These are phyloP conservation scores for Citeromyces matritensis DNA, from an alignment of 805 yeast genomes.

Conservation along the genomic window DNA sequence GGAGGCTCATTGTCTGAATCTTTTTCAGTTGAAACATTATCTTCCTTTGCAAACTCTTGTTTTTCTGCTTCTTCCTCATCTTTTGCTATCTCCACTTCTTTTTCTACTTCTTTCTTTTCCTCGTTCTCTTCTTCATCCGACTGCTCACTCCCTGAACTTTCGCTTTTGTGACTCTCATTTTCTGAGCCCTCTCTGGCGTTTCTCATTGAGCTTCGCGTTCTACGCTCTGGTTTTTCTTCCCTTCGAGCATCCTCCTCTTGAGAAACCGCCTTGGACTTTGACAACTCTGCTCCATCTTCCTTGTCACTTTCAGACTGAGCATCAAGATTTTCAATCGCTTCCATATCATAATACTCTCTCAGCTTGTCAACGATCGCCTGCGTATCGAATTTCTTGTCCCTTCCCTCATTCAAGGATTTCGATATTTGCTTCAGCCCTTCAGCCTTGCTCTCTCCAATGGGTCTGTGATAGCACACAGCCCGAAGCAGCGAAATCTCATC, in stretches of 20 bases:
- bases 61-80: constrained; percentile 5
- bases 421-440: constrained; percentile 23
- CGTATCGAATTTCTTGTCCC: constrained; percentile 8
- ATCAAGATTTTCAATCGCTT: constrained; percentile 39
- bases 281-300: constrained; percentile 6
- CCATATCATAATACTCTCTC: constrained; percentile 34
- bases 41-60: constrained; percentile 3
- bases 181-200: constrained; percentile 4
- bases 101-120: constrained; percentile 3
- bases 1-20: constrained; percentile 4
- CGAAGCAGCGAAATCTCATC: constrained; percentile 50
- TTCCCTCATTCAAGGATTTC: constrained; percentile 9
- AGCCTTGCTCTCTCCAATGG: constrained; percentile 40
- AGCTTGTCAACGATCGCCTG: constrained; percentile 29
- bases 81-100: constrained; percentile 2
- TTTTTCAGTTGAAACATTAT: constrained; percentile 2
- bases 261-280: constrained; percentile 6
- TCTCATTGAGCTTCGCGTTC: constrained; percentile 3
- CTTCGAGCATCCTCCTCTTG: constrained; percentile 4
- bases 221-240: constrained; percentile 4
- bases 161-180: constrained; percentile 2
- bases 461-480: constrained; percentile 50
- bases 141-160: constrained; percentile 2
- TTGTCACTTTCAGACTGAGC: constrained; percentile 5
- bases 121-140: constrained; percentile 3